Conservation (phyloP, 805 yeast genomes). For the Diddensiella caesifluorescens region DNA sequence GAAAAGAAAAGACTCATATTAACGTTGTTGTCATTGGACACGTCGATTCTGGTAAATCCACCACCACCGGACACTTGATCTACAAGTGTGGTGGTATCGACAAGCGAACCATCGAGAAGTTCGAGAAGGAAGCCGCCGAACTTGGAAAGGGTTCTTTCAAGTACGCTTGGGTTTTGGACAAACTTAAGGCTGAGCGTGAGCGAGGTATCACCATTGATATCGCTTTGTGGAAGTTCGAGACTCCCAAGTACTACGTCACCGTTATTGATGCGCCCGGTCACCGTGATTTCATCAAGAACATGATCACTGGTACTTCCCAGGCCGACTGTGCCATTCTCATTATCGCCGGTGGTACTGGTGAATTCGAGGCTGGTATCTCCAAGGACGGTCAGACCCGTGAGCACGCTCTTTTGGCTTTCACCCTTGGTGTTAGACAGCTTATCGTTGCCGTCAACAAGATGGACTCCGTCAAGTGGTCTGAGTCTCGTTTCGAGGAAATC, state of each 20-base stretch:
- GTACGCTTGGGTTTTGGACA: slow-evolving; percentile 97
- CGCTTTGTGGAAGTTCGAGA: slow-evolving; percentile 89
- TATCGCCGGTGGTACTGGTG: slow-evolving; percentile 90
- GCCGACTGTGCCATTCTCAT: slow-evolving; percentile 89
- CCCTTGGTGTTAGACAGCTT: slow-evolving; percentile 82
- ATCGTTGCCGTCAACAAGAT: slow-evolving; percentile 91
- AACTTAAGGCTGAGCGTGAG: slow-evolving; percentile 92
- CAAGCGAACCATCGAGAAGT: slow-evolving; percentile 97
- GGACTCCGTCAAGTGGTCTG: slow-evolving; percentile 88
- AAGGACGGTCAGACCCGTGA: slow-evolving; percentile 95
- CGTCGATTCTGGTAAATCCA: slow-evolving; percentile 99
- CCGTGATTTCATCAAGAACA: slow-evolving; percentile 94
- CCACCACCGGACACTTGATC: slow-evolving; percentile 99
- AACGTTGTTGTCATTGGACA: slow-evolving; percentile 99
- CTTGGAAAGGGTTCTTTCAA: slow-evolving; percentile 96
- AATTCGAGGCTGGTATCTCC: slow-evolving; percentile 93
- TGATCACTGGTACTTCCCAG: slow-evolving; percentile 93
- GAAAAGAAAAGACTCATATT: slow-evolving; percentile 96
- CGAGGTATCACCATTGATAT: slow-evolving; percentile 96
- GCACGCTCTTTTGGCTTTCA: slow-evolving; percentile 86
- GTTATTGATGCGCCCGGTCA: slow-evolving; percentile 96
- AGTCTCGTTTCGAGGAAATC: slow-evolving; percentile 74
- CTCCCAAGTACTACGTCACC: slow-evolving; percentile 83
- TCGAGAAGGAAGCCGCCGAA: slow-evolving; percentile 97
- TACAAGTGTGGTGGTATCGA: slow-evolving; percentile 98